Conservation (phyloP, 257 asterid genomes). For the Ballota nigra region DNA sequence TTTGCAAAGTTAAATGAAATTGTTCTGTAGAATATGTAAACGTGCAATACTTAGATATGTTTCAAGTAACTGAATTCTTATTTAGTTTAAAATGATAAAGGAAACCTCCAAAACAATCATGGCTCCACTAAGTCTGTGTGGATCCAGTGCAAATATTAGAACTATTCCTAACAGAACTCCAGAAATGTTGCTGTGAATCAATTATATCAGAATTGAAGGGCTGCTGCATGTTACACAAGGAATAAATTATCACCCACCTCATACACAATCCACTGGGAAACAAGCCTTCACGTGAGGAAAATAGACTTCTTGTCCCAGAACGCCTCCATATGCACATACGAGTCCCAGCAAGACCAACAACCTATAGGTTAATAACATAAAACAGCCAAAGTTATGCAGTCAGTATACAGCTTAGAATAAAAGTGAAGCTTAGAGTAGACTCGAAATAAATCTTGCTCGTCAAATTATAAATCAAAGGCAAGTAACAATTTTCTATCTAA, state of each 20-base stretch:
- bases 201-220: slow-evolving; percentile 11
- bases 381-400: slow-evolving; percentile 23
- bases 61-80: neutral
- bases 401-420: slow-evolving; percentile 8
- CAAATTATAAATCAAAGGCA: neutral
- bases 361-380: slow-evolving; percentile 39
- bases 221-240: neutral
- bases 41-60: neutral
- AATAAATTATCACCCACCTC: slow-evolving; percentile 58
- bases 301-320: slow-evolving; percentile 58
- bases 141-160: slow-evolving; percentile 2
- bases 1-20: neutral
- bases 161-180: slow-evolving; percentile 5
- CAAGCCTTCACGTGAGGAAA: slow-evolving; percentile 85
- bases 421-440: slow-evolving; percentile 19
- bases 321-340: slow-evolving; percentile 94
- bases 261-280: slow-evolving; percentile 79
- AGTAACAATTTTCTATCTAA: neutral
- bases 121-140: neutral
- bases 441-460: neutral
- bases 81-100: neutral
- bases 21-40: neutral
- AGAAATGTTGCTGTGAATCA: neutral
- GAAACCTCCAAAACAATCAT: slow-evolving; percentile 2
- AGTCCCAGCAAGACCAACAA: slow-evolving; percentile 93